Evolutionary conservation across 805 yeast species (phyloP).

Genomic region (Kuraishia capsulata): DNA sequence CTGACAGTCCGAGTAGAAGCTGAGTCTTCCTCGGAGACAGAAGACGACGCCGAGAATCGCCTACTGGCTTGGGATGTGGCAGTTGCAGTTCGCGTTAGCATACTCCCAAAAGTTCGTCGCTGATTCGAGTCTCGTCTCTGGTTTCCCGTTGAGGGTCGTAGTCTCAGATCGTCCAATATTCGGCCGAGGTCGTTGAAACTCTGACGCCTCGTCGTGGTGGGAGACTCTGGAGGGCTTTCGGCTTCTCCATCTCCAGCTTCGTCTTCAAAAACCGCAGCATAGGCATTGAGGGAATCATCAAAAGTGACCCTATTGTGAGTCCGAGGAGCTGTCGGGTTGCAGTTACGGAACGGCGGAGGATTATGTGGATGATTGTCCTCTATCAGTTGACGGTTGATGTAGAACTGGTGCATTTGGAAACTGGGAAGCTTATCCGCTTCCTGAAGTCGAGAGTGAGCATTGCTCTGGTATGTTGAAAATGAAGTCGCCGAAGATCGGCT

Average conservation of each 20-base stretch:
- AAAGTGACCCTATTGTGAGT: background rate
- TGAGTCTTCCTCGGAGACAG: slow-evolving; percentile 1
- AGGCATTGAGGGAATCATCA: background rate
- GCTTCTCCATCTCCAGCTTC: background rate
- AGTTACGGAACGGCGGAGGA: background rate
- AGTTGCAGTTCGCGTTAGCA: background rate
- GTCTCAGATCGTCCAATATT: too few relatives aligned
- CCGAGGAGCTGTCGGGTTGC: background rate
- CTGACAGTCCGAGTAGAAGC: too few relatives aligned
- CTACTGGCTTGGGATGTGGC: too few relatives aligned
- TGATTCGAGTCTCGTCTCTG: background rate
- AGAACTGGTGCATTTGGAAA: slow-evolving; percentile 9
- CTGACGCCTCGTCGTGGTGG: background rate
- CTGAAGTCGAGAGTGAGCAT: background rate
- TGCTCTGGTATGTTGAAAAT: too few relatives aligned
- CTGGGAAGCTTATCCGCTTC: slow-evolving; percentile 3
- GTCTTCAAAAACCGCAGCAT: background rate
- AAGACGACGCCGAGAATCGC: background rate
- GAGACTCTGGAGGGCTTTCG: too few relatives aligned
- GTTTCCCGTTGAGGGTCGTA: too few relatives aligned
- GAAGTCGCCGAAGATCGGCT: too few relatives aligned
- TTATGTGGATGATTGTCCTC: background rate
- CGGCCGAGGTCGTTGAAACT: too few relatives aligned
- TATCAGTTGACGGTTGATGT: slow-evolving; percentile 6
- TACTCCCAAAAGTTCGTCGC: background rate